Conservation (phyloP, 1,284 basidiomycete genomes). For the Mrakiaceae sp. region DNA sequence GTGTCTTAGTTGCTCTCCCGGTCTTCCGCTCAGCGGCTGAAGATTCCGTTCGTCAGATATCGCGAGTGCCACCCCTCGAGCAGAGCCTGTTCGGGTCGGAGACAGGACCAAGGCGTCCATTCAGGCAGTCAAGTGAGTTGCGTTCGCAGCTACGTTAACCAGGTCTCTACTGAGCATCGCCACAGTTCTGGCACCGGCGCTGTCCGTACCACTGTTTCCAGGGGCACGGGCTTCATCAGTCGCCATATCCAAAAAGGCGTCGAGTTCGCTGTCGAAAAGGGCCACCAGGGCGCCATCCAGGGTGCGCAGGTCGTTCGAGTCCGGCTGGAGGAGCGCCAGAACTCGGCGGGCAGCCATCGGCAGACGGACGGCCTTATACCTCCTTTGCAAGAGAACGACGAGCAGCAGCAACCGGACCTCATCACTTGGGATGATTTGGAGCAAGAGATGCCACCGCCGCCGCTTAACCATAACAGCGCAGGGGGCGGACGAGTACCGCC, state of each 20-base stretch:
- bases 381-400: background rate
- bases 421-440: background rate
- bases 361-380: background rate
- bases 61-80: slow-evolving; percentile 1
- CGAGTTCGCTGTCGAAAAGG: slow-evolving; percentile 12
- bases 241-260: slow-evolving; percentile 12
- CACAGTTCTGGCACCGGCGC: background rate
- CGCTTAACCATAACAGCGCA: background rate
- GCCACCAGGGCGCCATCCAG: background rate
- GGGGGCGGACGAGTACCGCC: background rate
- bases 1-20: too few relatives aligned
- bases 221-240: slow-evolving; percentile 12
- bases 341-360: too few relatives aligned
- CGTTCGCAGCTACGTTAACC: background rate
- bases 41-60: background rate
- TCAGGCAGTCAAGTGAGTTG: slow-evolving; percentile 5
- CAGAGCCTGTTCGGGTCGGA: slow-evolving; percentile 3
- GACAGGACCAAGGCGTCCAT: background rate
- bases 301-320: background rate
- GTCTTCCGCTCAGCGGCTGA: too few relatives aligned
- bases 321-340: too few relatives aligned
- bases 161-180: background rate
- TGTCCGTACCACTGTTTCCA: slow-evolving; percentile 2
- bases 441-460: background rate
- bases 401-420: background rate